Evolutionary conservation across 176 grass and related monocot species (phyloP).

Genomic region (Eleusine coracana): DNA sequence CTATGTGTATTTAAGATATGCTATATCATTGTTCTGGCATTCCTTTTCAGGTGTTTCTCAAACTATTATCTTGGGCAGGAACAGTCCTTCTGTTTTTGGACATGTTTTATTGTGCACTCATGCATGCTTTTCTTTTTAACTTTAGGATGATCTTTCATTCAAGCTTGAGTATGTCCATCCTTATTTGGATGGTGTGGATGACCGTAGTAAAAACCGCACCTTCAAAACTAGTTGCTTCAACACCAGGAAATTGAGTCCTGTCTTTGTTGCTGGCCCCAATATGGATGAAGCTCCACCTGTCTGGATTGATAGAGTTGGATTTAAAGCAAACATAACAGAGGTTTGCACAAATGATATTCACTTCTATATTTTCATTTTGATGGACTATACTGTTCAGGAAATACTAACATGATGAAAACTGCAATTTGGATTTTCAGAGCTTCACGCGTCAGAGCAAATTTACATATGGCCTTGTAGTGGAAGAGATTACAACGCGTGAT

Average conservation of each 20-base stretch:
- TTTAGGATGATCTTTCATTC: slow-evolving; percentile 92
- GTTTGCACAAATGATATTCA: slow-evolving; percentile 35
- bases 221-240: slow-evolving; percentile 94
- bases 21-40: slow-evolving; percentile 9
- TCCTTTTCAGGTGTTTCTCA: background rate
- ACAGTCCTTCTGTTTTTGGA: background rate
- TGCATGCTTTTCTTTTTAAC: background rate
- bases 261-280: slow-evolving; percentile 85
- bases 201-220: slow-evolving; percentile 79
- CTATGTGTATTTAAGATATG: slow-evolving; percentile 5
- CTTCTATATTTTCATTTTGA: slow-evolving; percentile 11
- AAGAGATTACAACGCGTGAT: slow-evolving; percentile 89
- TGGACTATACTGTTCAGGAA: slow-evolving; percentile 5
- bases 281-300: slow-evolving; percentile 87
- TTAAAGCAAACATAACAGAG: slow-evolving; percentile 98
- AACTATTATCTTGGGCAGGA: slow-evolving; percentile 13
- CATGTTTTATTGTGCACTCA: slow-evolving; percentile 27
- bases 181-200: slow-evolving; percentile 82
- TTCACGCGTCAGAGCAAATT: slow-evolving; percentile 96
- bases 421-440: slow-evolving; percentile 52
- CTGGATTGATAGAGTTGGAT: slow-evolving; percentile 87
- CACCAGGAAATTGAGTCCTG: slow-evolving; percentile 88
- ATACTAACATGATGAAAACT: slow-evolving; percentile 42
- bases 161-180: slow-evolving; percentile 91
- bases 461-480: slow-evolving; percentile 85